Base-by-base conservation (phyloP, 805 yeast genomes). In the Kuraishia piskuri region DNA sequence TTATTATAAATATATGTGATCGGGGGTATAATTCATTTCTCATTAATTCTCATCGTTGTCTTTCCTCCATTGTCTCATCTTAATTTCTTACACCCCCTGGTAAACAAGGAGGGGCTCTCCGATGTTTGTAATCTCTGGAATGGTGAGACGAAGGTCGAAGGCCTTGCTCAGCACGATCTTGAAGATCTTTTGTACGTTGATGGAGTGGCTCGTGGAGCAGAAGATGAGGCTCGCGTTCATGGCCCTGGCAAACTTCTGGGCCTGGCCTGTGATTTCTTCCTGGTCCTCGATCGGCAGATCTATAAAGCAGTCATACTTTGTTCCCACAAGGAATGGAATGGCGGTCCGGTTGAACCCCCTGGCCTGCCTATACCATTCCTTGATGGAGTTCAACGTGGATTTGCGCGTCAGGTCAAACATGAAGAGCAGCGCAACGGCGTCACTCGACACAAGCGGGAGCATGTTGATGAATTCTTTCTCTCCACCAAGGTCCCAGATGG, bases 401-500 rank as follows among this genome's bases (percentile, higher is more conserved):
- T 87, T 88, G 49, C 96, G 76, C 1, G 97, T 88, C 55, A 92
- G 71, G 68, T 92, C 98, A 73, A 87, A 92, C 84, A 88, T 83
- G 62, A 91, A 90, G 47, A 92, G 74, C 23, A 92, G 82, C 1
- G 97, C 96, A 14, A 90, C 94, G 0, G 98, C 94, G 57, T 91
- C 97, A 58, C 86, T 83, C 17, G 95, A 86, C 14, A 92, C 97
- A 54, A 92, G 74, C 22, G 97, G 96, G 45, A 94, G 73, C 99
- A 92, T 92, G 66, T 92, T 92, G 53, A 90, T 88, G 69, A 90
- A 92, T 68, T 94, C 97, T 52, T 88, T 80, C 61, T 91, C 96
- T 1, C 99, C 99, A 22, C 99, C 99, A 12, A 92, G 72, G 68
- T 92, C 99, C 96, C 97, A 92, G 31, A 92, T 85, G 22, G 94